Percentiles rank a stretch among this genome's conserved stretches.
phyloP scores from a whole-genome alignment of 176 grass and related monocot genomes.

The Cocos nucifera region DNA sequence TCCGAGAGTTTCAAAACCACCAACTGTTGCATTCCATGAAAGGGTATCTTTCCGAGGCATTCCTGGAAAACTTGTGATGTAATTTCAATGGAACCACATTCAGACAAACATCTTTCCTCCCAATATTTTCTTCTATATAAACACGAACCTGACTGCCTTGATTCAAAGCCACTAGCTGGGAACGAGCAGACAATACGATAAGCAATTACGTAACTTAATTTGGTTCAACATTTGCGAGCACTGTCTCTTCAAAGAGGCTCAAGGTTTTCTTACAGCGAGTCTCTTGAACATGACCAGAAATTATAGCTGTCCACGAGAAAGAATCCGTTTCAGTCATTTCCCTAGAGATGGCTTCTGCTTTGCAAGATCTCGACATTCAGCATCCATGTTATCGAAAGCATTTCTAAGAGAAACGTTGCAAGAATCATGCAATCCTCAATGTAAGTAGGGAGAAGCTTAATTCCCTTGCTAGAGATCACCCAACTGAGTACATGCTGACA shows the following conservation, averaged over 20 bases:
- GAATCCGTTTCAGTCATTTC: slow-evolving; percentile 43
- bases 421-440: slow-evolving; percentile 23
- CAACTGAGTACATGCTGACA: slow-evolving; percentile 60
- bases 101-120: slow-evolving; percentile 42
- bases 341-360: slow-evolving; percentile 40
- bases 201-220: slow-evolving; percentile 69
- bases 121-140: slow-evolving; percentile 57
- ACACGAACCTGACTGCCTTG: slow-evolving; percentile 53
- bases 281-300: slow-evolving; percentile 62
- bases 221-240: slow-evolving; percentile 20
- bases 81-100: slow-evolving; percentile 50
- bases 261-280: slow-evolving; percentile 41
- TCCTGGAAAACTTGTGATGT: slow-evolving; percentile 47
- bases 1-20: slow-evolving; percentile 66
- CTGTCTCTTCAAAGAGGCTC: slow-evolving; percentile 59
- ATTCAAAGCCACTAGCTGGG: slow-evolving; percentile 54
- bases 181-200: slow-evolving; percentile 68
- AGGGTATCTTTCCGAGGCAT: slow-evolving; percentile 42
- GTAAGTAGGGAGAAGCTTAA: slow-evolving; percentile 29
- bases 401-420: slow-evolving; percentile 45
- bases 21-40: slow-evolving; percentile 72
- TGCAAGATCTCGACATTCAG: slow-evolving; percentile 63
- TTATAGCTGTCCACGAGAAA: slow-evolving; percentile 70
- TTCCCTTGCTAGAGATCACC: slow-evolving; percentile 44
- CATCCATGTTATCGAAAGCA: slow-evolving; percentile 74